A percentile compares a stretch with the other conserved stretches of the same genome.
Conservation (phyloP, 768 basidiomycete genomes). For the Termitomyces sp. region DNA sequence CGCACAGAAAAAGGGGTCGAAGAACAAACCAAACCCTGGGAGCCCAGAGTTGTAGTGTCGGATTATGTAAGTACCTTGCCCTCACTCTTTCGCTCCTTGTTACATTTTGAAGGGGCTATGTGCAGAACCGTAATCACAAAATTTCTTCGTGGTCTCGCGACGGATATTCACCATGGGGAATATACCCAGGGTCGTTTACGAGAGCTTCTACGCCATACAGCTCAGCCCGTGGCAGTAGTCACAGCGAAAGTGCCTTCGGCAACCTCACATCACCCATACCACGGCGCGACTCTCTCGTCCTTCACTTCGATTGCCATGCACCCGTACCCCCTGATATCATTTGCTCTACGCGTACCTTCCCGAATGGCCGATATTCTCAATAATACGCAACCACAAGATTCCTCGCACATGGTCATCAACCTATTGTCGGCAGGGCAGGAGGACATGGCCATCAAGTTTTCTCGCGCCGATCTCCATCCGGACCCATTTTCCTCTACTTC, state of each 20-base stretch:
- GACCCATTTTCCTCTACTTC: constrained; percentile 18
- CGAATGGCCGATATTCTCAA: constrained; percentile 71
- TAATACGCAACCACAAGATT: constrained; percentile 17
- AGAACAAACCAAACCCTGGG: no score
- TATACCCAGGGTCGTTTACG: constrained; percentile 36
- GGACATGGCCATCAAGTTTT: constrained; percentile 22
- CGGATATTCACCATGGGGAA: constrained; percentile 10
- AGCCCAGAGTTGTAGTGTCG: no score
- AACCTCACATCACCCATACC: constrained; percentile 37
- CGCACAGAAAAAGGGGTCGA: no score
- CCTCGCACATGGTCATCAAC: constrained; percentile 72
- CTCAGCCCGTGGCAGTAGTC: constrained; percentile 85
- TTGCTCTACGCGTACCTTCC: constrained; percentile 87
- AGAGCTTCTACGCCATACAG: constrained; percentile 65
- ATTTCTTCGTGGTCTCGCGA: constrained; percentile 15
- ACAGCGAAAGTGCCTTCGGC: constrained; percentile 60
- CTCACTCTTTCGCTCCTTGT: no score
- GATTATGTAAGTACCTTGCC: no score
- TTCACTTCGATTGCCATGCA: constrained; percentile 91
- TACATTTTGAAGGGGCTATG: background rate
- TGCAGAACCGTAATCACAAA: constrained; percentile 13
- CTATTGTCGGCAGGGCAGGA: constrained; percentile 71
- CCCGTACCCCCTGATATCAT: constrained; percentile 84
- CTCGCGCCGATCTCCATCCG: constrained; percentile 3
- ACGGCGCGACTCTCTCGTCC: constrained; percentile 93